Conservation (phyloP, 768 basidiomycete species). For the Auricularia sp. region DNA sequence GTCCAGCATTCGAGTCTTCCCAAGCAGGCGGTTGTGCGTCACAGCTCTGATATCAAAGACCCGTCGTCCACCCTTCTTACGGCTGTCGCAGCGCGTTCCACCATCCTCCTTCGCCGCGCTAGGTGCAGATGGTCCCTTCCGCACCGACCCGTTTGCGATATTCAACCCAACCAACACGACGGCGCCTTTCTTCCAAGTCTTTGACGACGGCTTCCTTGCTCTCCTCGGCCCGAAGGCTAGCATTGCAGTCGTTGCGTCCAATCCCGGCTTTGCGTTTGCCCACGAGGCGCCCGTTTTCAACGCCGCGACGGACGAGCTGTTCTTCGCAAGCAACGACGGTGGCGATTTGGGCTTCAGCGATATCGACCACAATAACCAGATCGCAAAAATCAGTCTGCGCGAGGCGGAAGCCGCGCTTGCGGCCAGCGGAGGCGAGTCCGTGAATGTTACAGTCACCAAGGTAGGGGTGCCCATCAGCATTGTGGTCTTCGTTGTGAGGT, state of each 20-base stretch:
- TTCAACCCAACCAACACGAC: constrained; percentile 49
- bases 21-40: too few relatives aligned
- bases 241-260: constrained; percentile 49
- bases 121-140: constrained; percentile 31
- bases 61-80: too few relatives aligned
- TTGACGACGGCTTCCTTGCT: constrained; percentile 42
- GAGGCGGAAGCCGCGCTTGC: constrained; percentile 41
- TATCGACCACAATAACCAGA: constrained; percentile 50
- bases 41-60: too few relatives aligned
- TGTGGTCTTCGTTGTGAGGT: constrained; percentile 6
- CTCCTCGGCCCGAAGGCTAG: constrained; percentile 50
- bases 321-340: constrained; percentile 64
- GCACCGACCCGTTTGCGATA: constrained; percentile 28
- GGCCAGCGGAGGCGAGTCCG: constrained; percentile 22
- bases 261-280: constrained; percentile 57
- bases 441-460: constrained; percentile 42
- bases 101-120: constrained; percentile 45
- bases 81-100: background rate
- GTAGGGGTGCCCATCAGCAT: constrained; percentile 15
- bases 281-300: constrained; percentile 72
- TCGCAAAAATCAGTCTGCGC: constrained; percentile 51
- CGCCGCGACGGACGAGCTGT: constrained; percentile 55
- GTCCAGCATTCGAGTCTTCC: too few relatives aligned
- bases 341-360: constrained; percentile 55
- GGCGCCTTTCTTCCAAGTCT: constrained; percentile 53